phyloP scores from a whole-genome alignment of 331 rosid species.

The Cydonia oblonga region DNA sequence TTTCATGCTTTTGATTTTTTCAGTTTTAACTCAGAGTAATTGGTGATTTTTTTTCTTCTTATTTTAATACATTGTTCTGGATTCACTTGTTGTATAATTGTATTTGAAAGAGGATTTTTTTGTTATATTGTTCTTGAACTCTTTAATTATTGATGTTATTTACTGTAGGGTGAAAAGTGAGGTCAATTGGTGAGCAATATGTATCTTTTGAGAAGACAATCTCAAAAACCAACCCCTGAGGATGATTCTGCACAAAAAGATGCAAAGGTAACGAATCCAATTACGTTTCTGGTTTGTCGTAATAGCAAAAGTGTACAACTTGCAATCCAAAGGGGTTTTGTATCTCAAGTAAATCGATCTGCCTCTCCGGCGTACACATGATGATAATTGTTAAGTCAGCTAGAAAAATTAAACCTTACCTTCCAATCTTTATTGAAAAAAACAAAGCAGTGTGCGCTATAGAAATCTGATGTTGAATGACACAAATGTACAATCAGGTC shows the following conservation, averaged over 20 bases:
- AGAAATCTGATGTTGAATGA: not conserved
- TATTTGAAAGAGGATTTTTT: not conserved
- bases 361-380: not conserved
- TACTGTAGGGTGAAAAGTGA: slow-evolving; percentile 4
- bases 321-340: not conserved
- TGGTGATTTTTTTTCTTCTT: not conserved
- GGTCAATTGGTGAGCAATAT: slow-evolving; percentile 19
- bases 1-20: not conserved
- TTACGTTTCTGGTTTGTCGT: not conserved
- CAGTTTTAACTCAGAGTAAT: not conserved
- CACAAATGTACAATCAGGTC: slow-evolving; percentile 33
- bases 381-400: not conserved
- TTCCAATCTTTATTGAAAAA: not conserved
- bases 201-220: slow-evolving; percentile 46
- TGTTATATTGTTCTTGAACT: not conserved
- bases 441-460: not conserved
- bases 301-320: not conserved
- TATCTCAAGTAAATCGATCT: not conserved
- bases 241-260: slow-evolving; percentile 29
- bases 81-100: not conserved
- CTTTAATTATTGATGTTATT: not conserved
- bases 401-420: not conserved
- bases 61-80: too few species aligned
- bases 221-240: slow-evolving; percentile 40
- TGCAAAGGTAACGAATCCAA: slow-evolving; percentile 2